phyloP scores from a whole-genome alignment of 2,329 filamentous ascomycete species.

The Penicillium sp. region DNA sequence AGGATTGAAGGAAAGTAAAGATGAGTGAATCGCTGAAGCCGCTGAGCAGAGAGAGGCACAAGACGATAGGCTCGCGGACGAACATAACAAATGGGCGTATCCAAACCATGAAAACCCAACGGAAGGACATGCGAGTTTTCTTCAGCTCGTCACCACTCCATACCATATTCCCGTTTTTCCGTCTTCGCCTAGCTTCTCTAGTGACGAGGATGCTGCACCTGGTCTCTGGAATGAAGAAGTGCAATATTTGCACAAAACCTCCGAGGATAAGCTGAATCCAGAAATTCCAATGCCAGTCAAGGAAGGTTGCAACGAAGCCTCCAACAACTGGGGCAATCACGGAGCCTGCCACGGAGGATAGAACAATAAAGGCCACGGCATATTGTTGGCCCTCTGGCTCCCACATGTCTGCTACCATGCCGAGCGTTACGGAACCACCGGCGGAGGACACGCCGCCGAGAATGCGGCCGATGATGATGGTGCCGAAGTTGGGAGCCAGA shows the following conservation, averaged over 20 bases:
- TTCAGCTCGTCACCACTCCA: slow-evolving; percentile 72
- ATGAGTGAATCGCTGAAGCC: slow-evolving; percentile 65
- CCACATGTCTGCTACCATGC: slow-evolving; percentile 64
- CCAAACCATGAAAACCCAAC: slow-evolving; percentile 58
- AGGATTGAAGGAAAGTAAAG: slow-evolving; percentile 65
- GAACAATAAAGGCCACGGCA: slow-evolving; percentile 59
- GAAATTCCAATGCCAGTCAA: slow-evolving; percentile 60
- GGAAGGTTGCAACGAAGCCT: slow-evolving; percentile 50
- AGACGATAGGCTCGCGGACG: slow-evolving; percentile 62
- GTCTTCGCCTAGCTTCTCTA: slow-evolving; percentile 55
- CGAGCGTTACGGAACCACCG: slow-evolving; percentile 63
- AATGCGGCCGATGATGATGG: slow-evolving; percentile 65
- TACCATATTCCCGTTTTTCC: slow-evolving; percentile 58
- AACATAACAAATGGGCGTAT: slow-evolving; percentile 63
- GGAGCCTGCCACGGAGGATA: slow-evolving; percentile 56
- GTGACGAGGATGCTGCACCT: slow-evolving; percentile 58
- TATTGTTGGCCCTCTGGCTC: slow-evolving; percentile 56
- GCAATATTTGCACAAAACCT: slow-evolving; percentile 51
- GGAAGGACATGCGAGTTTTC: slow-evolving; percentile 53
- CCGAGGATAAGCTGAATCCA: slow-evolving; percentile 62
- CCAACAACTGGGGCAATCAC: slow-evolving; percentile 49
- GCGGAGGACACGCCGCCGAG: slow-evolving; percentile 63
- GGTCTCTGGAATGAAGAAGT: slow-evolving; percentile 55
- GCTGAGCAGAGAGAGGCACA: slow-evolving; percentile 59
- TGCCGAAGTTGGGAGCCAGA: slow-evolving; percentile 67